Percentiles rank a stretch among this genome's conserved stretches.
Conservation (phyloP, 2,329 filamentous ascomycete species). For the Trichoderma cornu-damae region DNA sequence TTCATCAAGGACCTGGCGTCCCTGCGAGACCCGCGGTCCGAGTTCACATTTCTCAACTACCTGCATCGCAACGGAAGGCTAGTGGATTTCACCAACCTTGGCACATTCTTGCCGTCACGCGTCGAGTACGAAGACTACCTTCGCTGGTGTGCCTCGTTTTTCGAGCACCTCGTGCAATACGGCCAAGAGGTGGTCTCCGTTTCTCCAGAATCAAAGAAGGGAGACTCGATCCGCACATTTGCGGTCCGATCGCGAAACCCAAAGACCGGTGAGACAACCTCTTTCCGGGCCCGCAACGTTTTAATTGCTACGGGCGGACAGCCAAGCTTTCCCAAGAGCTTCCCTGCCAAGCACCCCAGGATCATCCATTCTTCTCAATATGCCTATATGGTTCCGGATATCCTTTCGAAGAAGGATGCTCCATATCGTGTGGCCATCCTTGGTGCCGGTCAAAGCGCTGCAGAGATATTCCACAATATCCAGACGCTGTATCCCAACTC, state of each 20-base stretch:
- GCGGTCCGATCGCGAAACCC: slow-evolving; percentile 60
- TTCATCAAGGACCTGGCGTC: slow-evolving; percentile 96
- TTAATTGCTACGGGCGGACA: slow-evolving; percentile 54
- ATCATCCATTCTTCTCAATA: slow-evolving; percentile 90
- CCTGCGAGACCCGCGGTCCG: slow-evolving; percentile 76
- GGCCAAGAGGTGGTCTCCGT: slow-evolving; percentile 71
- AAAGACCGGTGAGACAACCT: slow-evolving; percentile 49
- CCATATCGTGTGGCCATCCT: slow-evolving; percentile 76
- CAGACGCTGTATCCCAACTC: slow-evolving; percentile 77
- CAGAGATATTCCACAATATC: slow-evolving; percentile 91
- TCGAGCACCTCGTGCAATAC: slow-evolving; percentile 69
- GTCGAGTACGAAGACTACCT: slow-evolving; percentile 95
- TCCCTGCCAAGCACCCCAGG: slow-evolving; percentile 64
- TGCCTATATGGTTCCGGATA: slow-evolving; percentile 55
- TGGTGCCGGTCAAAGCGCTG: slow-evolving; percentile 85
- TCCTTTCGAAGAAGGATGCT: slow-evolving; percentile 51
- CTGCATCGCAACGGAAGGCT: slow-evolving; percentile 76
- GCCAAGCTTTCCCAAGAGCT: slow-evolving; percentile 63
- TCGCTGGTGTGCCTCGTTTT: slow-evolving; percentile 81
- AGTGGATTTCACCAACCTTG: slow-evolving; percentile 83
- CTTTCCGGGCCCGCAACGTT: slow-evolving; percentile 60
- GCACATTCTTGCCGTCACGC: slow-evolving; percentile 80
- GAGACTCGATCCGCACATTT: slow-evolving; percentile 57
- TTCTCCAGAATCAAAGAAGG: slow-evolving; percentile 45
- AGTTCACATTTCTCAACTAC: slow-evolving; percentile 96